These are phyloP conservation scores for Dendrocalamus latiflorus DNA, from an alignment of 202 grass and related monocot genomes.

Conservation along the genomic window DNA sequence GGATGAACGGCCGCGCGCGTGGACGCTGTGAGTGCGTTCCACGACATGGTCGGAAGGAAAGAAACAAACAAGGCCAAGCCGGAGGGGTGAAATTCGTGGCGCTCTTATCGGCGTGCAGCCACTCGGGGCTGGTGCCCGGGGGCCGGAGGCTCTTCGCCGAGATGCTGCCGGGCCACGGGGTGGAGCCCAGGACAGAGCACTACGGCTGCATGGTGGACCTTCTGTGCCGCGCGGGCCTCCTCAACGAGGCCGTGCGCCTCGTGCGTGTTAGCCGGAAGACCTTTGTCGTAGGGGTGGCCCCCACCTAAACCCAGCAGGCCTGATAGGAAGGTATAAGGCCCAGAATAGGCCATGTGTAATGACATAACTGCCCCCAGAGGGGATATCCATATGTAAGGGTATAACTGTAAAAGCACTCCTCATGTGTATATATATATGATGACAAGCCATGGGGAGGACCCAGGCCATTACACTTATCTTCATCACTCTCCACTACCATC, in stretches of 20 bases:
- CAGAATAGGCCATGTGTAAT: no score
- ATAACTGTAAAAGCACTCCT: no score
- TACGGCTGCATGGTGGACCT: conserved; percentile 54
- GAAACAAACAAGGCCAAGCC: neutral
- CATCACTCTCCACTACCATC: no score
- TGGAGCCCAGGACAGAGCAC: conserved; percentile 35
- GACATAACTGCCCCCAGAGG: no score
- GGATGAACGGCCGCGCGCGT: conserved; percentile 41
- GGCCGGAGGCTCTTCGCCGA: conserved; percentile 44
- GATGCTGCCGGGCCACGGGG: conserved; percentile 38
- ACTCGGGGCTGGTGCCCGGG: conserved; percentile 36
- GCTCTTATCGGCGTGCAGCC: conserved; percentile 53
- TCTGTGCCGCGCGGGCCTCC: conserved; percentile 32
- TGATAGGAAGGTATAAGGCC: no score
- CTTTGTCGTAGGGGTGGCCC: no score
- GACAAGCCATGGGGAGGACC: no score
- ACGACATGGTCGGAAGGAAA: conserved; percentile 29
- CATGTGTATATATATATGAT: no score
- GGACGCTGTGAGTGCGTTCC: conserved; percentile 26
- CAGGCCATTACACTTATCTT: no score
- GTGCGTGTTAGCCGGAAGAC: no score
- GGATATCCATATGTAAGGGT: no score
- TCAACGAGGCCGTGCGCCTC: conserved; percentile 37
- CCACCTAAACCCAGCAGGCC: no score
- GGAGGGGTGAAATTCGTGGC: conserved; percentile 55